These are phyloP conservation scores for Colletotrichum coccodes DNA, from an alignment of 2,329 filamentous ascomycete species.

Conservation along the genomic window DNA sequence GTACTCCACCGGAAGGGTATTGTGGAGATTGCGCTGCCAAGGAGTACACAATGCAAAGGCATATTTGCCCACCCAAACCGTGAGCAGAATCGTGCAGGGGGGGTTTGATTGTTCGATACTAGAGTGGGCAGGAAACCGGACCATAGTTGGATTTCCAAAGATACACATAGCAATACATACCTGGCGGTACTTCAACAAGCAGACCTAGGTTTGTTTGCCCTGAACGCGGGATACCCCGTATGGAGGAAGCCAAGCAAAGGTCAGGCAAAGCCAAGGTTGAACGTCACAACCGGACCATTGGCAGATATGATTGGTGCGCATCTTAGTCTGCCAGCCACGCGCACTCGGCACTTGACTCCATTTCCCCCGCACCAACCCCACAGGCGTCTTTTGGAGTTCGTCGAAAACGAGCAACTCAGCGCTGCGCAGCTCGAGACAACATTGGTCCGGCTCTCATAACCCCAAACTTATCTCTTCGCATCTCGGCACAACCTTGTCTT, in stretches of 20 bases:
- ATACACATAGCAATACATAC: no score
- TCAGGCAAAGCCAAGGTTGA: not conserved
- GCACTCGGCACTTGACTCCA: constrained; percentile 9
- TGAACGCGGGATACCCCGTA: no score
- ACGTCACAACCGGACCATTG: not conserved
- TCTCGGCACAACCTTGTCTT: constrained; percentile 16
- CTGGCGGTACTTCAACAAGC: no score
- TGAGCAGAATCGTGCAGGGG: no score
- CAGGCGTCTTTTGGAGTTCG: constrained; percentile 4
- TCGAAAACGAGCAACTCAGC: not conserved
- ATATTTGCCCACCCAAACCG: no score
- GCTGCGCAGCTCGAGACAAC: constrained; percentile 18
- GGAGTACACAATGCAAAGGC: no score
- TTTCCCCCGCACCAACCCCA: constrained; percentile 25
- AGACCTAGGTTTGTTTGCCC: no score
- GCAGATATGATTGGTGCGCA: constrained; percentile 23
- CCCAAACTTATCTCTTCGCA: not conserved
- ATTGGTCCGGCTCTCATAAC: constrained; percentile 23
- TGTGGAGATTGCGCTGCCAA: no score
- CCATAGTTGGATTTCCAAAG: no score
- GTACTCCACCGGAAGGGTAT: no score
- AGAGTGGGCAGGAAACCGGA: no score
- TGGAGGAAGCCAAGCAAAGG: not conserved
- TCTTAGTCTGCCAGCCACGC: not conserved
- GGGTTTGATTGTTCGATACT: no score